A percentile compares a stretch with the other conserved stretches of the same genome.
phyloP scores from a whole-genome alignment of 257 asterid genomes.

The Rauvolfia tetraphylla region DNA sequence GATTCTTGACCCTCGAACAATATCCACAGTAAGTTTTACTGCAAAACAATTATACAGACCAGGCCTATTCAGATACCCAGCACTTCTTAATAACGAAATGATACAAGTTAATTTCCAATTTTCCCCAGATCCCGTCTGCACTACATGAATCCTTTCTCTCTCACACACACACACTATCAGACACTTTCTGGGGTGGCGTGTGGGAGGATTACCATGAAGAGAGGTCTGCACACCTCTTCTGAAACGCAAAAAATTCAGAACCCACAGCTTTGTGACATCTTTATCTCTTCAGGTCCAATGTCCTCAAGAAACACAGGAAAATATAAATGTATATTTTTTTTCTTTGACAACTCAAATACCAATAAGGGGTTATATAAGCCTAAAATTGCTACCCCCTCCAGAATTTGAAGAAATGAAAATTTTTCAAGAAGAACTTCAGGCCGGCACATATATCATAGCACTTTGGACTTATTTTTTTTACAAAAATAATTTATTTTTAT shows the following conservation, averaged over 20 bases:
- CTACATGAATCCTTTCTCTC: no score
- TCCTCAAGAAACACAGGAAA: not conserved
- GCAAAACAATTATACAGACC: conserved; percentile 9
- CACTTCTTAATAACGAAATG: no score
- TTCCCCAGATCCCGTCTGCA: not conserved
- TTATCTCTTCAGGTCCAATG: not conserved
- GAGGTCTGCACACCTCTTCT: no score
- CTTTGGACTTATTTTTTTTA: no score
- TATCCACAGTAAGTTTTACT: conserved; percentile 77
- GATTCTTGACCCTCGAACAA: conserved; percentile 59
- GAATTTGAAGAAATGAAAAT: not conserved
- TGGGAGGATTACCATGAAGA: no score
- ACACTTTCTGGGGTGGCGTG: no score
- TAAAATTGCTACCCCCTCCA: not conserved
- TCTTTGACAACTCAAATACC: no score
- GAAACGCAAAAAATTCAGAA: no score
- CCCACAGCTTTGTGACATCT: not conserved
- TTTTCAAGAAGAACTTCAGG: not conserved
- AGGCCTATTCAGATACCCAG: not conserved
- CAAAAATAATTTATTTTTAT: no score
- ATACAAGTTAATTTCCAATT: not conserved
- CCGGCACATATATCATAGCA: not conserved
- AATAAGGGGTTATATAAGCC: not conserved
- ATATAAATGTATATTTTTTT: not conserved
- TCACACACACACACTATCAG: no score